Percentiles rank a stretch among this genome's conserved stretches.
Conservation (phyloP, 2,329 filamentous ascomycete genomes). For the Monilinia laxa region DNA sequence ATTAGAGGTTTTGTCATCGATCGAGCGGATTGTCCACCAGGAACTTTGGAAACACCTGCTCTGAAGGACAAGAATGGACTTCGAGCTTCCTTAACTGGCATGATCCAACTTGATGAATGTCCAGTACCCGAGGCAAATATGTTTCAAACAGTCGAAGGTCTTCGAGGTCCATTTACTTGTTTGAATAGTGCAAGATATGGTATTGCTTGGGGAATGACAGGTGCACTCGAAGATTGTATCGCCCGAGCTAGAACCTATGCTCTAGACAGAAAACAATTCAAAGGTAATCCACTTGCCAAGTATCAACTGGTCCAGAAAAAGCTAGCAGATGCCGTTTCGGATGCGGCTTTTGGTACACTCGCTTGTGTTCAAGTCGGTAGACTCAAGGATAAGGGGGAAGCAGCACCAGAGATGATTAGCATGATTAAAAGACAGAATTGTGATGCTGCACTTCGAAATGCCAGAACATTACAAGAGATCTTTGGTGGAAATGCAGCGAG, state of each 20-base stretch:
- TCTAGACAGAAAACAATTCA: slow-evolving; percentile 94
- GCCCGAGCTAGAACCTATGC: slow-evolving; percentile 78
- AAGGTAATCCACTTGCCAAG: slow-evolving; percentile 87
- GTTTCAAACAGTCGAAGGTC: slow-evolving; percentile 86
- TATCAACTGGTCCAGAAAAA: slow-evolving; percentile 99
- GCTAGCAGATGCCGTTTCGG: slow-evolving; percentile 85
- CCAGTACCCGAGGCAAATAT: slow-evolving; percentile 89
- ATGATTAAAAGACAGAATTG: slow-evolving; percentile 99
- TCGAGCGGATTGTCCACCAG: slow-evolving; percentile 77
- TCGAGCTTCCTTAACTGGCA: slow-evolving; percentile 89
- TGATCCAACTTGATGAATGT: slow-evolving; percentile 93
- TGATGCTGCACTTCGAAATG: slow-evolving; percentile 78
- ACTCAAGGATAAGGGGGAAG: slow-evolving; percentile 87
- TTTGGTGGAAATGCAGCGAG: slow-evolving; percentile 98
- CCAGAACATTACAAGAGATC: slow-evolving; percentile 83
- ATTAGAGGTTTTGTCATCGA: slow-evolving; percentile 93
- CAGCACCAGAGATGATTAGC: slow-evolving; percentile 90
- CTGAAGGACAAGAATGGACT: slow-evolving; percentile 96
- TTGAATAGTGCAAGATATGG: slow-evolving; percentile 92
- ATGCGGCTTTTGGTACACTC: slow-evolving; percentile 86
- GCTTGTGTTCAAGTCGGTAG: slow-evolving; percentile 88
- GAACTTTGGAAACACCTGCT: slow-evolving; percentile 85
- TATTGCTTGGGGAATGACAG: slow-evolving; percentile 91
- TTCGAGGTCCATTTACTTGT: slow-evolving; percentile 87
- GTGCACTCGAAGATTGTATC: slow-evolving; percentile 90